Evolutionary conservation across 352 stramenopile species (phyloP).

Genomic region (Globisporangium heterothallicum): DNA sequence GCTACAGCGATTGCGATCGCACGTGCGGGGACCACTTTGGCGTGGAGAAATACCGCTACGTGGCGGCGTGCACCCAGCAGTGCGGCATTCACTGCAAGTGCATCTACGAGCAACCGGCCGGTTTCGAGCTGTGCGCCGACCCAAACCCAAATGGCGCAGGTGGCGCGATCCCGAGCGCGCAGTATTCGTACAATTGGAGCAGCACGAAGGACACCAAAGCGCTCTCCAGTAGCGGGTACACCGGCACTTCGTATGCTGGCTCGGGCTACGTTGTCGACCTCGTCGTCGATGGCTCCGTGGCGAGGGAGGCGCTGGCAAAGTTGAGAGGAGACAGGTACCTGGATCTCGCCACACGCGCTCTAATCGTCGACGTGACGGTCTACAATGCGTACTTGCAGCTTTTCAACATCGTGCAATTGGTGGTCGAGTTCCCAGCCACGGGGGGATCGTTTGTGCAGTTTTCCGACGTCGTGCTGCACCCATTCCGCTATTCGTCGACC

Average conservation of each 20-base stretch:
- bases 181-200: conserved; percentile 64
- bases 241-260: conserved; percentile 32
- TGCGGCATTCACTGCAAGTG: conserved; percentile 62
- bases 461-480: conserved; percentile 33
- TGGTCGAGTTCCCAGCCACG: conserved; percentile 58
- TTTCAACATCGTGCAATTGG: conserved; percentile 53
- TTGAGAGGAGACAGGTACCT: conserved; percentile 44
- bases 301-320: conserved; percentile 18
- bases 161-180: conserved; percentile 19
- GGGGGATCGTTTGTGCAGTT: conserved; percentile 46
- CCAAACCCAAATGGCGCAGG: conserved; percentile 45
- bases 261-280: conserved; percentile 63
- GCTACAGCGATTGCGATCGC: conserved; percentile 40
- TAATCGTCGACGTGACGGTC: conserved; percentile 59
- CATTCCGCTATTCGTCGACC: conserved; percentile 48
- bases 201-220: conserved; percentile 16
- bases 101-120: conserved; percentile 54
- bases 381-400: conserved; percentile 66
- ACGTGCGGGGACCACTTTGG: conserved; percentile 45
- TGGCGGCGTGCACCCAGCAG: conserved; percentile 25
- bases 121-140: conserved; percentile 36
- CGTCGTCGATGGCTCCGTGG: conserved; percentile 25
- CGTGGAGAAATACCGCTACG: conserved; percentile 52
- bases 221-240: conserved; percentile 22
- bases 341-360: conserved; percentile 51